These are phyloP conservation scores for Fusarium humuli DNA, from an alignment of 2,329 filamentous ascomycete genomes.

Conservation along the genomic window DNA sequence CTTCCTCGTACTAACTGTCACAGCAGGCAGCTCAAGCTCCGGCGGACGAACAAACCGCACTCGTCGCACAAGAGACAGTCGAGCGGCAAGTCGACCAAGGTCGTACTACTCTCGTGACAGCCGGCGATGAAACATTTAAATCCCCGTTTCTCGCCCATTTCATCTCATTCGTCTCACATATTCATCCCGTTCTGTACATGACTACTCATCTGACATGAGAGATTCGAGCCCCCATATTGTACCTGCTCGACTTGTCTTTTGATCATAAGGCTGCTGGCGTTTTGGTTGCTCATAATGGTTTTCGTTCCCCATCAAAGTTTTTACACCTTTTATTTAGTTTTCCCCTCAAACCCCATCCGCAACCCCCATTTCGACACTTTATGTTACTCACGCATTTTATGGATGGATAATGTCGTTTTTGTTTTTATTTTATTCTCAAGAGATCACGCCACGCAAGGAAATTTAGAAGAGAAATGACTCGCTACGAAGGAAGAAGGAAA, in stretches of 20 bases:
- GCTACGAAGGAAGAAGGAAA: constrained; percentile 35
- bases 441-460: constrained; percentile 41
- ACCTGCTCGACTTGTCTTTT: constrained; percentile 38
- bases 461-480: constrained; percentile 36
- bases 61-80: constrained; percentile 50
- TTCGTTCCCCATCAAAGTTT: constrained; percentile 10
- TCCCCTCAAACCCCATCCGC: neutral
- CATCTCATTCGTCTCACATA: constrained; percentile 21
- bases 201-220: constrained; percentile 36
- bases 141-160: constrained; percentile 8
- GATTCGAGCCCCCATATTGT: constrained; percentile 34
- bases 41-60: constrained; percentile 56
- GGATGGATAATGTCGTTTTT: constrained; percentile 28
- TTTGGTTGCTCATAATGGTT: constrained; percentile 41
- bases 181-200: constrained; percentile 43
- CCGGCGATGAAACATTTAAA: constrained; percentile 30
- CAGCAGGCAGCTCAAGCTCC: constrained; percentile 60
- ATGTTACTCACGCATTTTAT: constrained; percentile 28
- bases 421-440: constrained; percentile 20
- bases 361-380: constrained; percentile 17
- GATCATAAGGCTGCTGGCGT: constrained; percentile 43
- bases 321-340: constrained; percentile 2
- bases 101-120: constrained; percentile 51
- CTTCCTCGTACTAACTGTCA: constrained; percentile 35
- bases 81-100: constrained; percentile 38